Base-by-base conservation (phyloP, 1,284 basidiomycete genomes). In the Pseudozyma hubeiensis region DNA sequence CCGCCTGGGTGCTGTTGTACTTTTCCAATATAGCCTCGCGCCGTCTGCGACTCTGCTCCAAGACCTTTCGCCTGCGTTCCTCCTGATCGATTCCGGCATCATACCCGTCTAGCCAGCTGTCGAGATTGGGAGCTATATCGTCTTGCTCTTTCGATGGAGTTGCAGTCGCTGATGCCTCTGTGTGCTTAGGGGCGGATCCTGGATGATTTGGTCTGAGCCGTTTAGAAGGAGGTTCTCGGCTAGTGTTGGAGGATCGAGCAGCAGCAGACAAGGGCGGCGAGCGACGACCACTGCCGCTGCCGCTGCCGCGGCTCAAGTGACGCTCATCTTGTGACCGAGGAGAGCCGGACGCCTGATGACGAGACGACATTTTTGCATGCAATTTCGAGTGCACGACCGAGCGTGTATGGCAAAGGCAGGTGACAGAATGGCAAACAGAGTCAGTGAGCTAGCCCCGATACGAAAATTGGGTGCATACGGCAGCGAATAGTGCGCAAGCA, bases 11-110 rank as follows among this genome's bases (percentile, higher is more conserved):
- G 64, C 50, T 56, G 48, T 51, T 46, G 41, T 61, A 52, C 56
- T 64, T 77, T 17, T 60, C 52, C 11, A 78, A 9, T 44, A 80
- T 76, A 1, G 77, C 75, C 33, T 69, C 57, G 3, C 81, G 50
- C 2, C 71, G 53, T 33, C 57, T 74, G 10, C 81, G 60, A n/a
- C 77, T 78, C 49, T 80, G 76, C 46, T 78, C 79, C 8, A 78
- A 51, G 11, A 52, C 40, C 29, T 33, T 64, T 7, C 57, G 47
- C 31, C 59, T 61, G 2, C 33, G 47, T n/a, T 66, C 62, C 14
- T 70, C 66, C 24, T 58, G 48, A 33, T 70, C 57, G 37, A 75
- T 52, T 9, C 61, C 72, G 29, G 58, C 53, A 40, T 70, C 67
- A 33, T 54, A 60, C 34, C 66, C 65, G 31, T 72, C 59, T 11